A percentile compares a stretch with the other conserved stretches of the same genome.
These are phyloP conservation scores for Monosporascus sp. DNA, from an alignment of 2,329 filamentous ascomycete species.

Conservation along the genomic window DNA sequence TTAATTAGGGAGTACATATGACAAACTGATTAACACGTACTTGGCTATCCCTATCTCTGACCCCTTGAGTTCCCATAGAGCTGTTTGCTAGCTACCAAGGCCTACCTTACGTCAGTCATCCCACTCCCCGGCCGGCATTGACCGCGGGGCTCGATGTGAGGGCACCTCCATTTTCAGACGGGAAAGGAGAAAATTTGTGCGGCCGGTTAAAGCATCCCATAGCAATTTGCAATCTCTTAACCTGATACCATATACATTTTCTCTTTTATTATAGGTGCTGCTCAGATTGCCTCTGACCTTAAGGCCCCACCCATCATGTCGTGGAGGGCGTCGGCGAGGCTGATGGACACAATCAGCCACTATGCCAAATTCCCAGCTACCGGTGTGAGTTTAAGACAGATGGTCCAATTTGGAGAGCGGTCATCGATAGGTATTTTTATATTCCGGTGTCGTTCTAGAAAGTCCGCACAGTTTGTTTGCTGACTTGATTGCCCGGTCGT, in stretches of 20 bases:
- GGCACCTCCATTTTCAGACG: not conserved
- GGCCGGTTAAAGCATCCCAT: not conserved
- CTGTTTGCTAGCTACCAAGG: not conserved
- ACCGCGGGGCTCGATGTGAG: no score
- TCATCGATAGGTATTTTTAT: conserved; percentile 73
- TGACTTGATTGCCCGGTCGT: conserved; percentile 1
- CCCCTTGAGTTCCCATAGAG: not conserved
- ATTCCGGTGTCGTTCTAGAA: conserved; percentile 1
- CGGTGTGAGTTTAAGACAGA: conserved; percentile 92
- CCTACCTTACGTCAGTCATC: not conserved
- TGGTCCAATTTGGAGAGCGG: conserved; percentile 97
- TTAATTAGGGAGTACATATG: not conserved
- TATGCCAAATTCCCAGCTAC: conserved; percentile 97
- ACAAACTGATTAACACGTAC: not conserved
- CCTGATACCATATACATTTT: not conserved
- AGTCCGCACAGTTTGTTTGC: no score
- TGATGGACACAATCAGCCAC: conserved; percentile 97
- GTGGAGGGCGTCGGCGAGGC: conserved; percentile 83
- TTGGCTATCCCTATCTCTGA: not conserved
- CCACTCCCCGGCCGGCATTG: not conserved
- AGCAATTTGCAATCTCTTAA: not conserved
- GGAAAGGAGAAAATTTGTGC: not conserved
- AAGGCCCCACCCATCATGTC: conserved; percentile 59
- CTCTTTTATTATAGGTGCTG: not conserved
- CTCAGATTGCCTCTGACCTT: conserved; percentile 9